Evolutionary conservation across 2,329 filamentous ascomycete species (phyloP), one percentile per base, ranked within the genome.

Genomic region (Orbilia oligospora): DNA sequence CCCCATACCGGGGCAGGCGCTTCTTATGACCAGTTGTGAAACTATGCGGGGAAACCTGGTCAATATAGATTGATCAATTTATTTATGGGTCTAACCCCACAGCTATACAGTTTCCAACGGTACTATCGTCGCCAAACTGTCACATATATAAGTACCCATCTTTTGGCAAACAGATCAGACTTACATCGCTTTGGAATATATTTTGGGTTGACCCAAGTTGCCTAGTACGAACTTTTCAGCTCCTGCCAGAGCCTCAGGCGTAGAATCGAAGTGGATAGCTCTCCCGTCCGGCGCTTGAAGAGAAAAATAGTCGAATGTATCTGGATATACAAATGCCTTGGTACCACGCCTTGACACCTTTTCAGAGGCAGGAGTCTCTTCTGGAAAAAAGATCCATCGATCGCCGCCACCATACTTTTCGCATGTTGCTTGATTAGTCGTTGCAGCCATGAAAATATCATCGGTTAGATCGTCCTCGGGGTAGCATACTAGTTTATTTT

Each of bases 21-120:
- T 61, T 61, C 0, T 16, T n/a, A 10, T 22, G 55, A 5, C 55
- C 33, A 8, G 55, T 61, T 24, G 55, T 61, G 12, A 61, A 61
- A 16, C 55, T 61, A 44, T 44, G 3, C 41, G n/a, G 6, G 4
- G n/a, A 6, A n/a, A 16, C 14, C 41, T n/a, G 14, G 16, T 46
- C n/a, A 46, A 14, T 18, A 46, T 18, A 30, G n/a, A 30, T 30
- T 30, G n/a, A n/a, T n/a, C n/a, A n/a, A n/a, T n/a, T n/a, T n/a
- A n/a, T n/a, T n/a, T n/a, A n/a, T n/a, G n/a, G n/a, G n/a, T n/a
- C n/a, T n/a, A n/a, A n/a, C n/a, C n/a, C n/a, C n/a, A n/a, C n/a
- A n/a, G n/a, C n/a, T n/a, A n/a, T n/a, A n/a, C n/a, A n/a, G n/a
- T n/a, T n/a, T n/a, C n/a, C n/a, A n/a, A n/a, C n/a, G n/a, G n/a